These are phyloP conservation scores for Colletotrichum musicola DNA, from an alignment of 2,329 filamentous ascomycete species.

Conservation along the genomic window DNA sequence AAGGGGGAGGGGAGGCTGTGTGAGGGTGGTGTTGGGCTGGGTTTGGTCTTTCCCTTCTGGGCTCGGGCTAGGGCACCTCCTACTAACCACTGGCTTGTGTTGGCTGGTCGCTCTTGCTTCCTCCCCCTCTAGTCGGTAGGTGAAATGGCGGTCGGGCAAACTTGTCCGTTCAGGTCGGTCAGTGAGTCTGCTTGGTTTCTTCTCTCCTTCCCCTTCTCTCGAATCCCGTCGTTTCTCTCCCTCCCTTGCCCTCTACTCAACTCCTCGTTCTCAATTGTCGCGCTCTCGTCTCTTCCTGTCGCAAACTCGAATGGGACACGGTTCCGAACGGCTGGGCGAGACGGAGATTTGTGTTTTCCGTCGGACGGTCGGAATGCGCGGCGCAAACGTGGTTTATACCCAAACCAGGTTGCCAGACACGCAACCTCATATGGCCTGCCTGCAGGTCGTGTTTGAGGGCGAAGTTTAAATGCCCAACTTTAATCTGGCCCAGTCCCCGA, in stretches of 20 bases:
- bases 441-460: conserved; percentile 31
- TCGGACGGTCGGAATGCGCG: conserved; percentile 22
- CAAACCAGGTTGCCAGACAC: background rate
- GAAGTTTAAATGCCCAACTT: conserved; percentile 32
- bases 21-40: too few relatives aligned
- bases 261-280: background rate
- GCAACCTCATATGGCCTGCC: background rate
- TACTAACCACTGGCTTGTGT: too few relatives aligned
- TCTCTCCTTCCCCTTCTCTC: background rate
- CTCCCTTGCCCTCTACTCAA: background rate
- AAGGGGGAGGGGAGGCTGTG: too few relatives aligned
- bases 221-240: background rate
- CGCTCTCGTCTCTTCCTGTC: background rate
- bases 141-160: too few relatives aligned
- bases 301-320: background rate
- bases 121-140: too few relatives aligned
- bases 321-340: conserved; percentile 4
- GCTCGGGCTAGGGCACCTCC: too few relatives aligned
- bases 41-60: too few relatives aligned
- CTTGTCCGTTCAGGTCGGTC: too few relatives aligned
- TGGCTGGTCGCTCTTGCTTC: too few relatives aligned
- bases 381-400: conserved; percentile 25
- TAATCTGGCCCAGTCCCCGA: background rate
- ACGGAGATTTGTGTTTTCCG: conserved; percentile 27
- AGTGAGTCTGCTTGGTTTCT: too few relatives aligned